Base-by-base conservation (phyloP, 352 stramenopile genomes). In the Globisporangium canariense region DNA sequence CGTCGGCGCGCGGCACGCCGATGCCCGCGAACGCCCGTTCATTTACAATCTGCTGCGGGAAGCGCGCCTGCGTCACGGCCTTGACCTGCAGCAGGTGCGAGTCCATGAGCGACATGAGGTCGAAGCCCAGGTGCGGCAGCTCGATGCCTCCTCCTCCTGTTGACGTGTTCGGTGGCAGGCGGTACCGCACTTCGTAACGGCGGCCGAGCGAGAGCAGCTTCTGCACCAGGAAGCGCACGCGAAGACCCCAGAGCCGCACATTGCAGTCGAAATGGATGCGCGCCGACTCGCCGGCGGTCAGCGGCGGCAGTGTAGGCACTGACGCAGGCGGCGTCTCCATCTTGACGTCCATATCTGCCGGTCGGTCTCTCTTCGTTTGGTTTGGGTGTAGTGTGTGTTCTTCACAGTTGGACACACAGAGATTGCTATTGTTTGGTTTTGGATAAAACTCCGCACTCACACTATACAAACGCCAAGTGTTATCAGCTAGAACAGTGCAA, bases 121-220 rank as follows among this genome's bases (percentile, higher is more conserved):
- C 63, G 22, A 90, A 71, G 40, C 83, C 83, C 20, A 88, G 71
- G 56, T 76, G 62, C 8, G 64, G 11, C 9, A 89, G 56, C 10
- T 56, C 36, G 9, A 28, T 2, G 22, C 2, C 25, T 41, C 14
- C 6, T 45, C 36, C 18, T 30, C 16, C 16, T 18, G 46, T 28
- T 40, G 36, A 4, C 25, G 22, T 41, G 18, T 11, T 10, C 32
- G n/a, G 38, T 41, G 73, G 68, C 18, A 89, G 57, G 52, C 65
- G 68, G 66, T 80, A 82, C n/a, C 73, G 77, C 18, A 90, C 77
- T 52, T 88, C 79, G 43, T 81, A 89, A 22, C 73, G 52, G 9
- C 74, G 68, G 9, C 83, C 81, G 6, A 92, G 77, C 28, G 79
- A 78, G 47, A 92, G 62, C n/a, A 90, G 70, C 38, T 83, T 78